These are phyloP conservation scores for Heliocybe sulcata DNA, from an alignment of 1,284 basidiomycete species.

Conservation along the genomic window DNA sequence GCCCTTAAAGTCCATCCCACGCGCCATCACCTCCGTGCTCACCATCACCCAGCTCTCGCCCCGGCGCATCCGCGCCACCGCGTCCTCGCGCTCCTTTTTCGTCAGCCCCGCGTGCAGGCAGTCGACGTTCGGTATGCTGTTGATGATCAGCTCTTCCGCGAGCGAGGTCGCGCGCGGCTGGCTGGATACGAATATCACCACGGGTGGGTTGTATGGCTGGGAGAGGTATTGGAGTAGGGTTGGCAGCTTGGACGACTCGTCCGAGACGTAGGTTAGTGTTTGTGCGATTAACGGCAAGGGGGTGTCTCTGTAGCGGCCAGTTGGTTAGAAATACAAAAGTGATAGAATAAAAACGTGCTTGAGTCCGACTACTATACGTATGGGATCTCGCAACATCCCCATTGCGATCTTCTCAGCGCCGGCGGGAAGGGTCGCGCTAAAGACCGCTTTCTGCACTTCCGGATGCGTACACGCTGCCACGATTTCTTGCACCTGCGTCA, in stretches of 20 bases:
- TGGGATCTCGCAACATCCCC: slow-evolving; percentile 76
- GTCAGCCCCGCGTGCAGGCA: slow-evolving; percentile 88
- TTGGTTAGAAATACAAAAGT: slow-evolving; percentile 5
- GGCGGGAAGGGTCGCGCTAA: slow-evolving; percentile 92
- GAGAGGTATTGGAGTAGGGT: slow-evolving; percentile 76
- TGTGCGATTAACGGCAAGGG: slow-evolving; percentile 80
- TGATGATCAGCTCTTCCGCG: slow-evolving; percentile 78
- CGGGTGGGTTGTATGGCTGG: slow-evolving; percentile 85
- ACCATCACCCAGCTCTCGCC: slow-evolving; percentile 92
- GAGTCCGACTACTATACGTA: slow-evolving; percentile 88
- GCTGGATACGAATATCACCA: slow-evolving; percentile 91
- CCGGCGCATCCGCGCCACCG: slow-evolving; percentile 77
- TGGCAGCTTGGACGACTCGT: slow-evolving; percentile 89
- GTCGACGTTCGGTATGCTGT: slow-evolving; percentile 85
- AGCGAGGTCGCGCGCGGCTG: slow-evolving; percentile 89
- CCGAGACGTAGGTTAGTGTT: slow-evolving; percentile 85
- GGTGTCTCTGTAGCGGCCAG: slow-evolving; percentile 63
- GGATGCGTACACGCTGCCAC: slow-evolving; percentile 75
- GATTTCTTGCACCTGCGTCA: slow-evolving; percentile 86
- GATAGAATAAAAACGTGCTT: slow-evolving; percentile 51
- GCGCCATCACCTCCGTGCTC: slow-evolving; percentile 91
- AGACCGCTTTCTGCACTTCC: slow-evolving; percentile 79
- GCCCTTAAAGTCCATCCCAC: slow-evolving; percentile 97
- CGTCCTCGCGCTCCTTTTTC: slow-evolving; percentile 81
- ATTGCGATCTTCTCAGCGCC: slow-evolving; percentile 84